Evolutionary conservation across 495 filamentous ascomycete species (phyloP).

Genomic region (Chaetomium cochliodes): DNA sequence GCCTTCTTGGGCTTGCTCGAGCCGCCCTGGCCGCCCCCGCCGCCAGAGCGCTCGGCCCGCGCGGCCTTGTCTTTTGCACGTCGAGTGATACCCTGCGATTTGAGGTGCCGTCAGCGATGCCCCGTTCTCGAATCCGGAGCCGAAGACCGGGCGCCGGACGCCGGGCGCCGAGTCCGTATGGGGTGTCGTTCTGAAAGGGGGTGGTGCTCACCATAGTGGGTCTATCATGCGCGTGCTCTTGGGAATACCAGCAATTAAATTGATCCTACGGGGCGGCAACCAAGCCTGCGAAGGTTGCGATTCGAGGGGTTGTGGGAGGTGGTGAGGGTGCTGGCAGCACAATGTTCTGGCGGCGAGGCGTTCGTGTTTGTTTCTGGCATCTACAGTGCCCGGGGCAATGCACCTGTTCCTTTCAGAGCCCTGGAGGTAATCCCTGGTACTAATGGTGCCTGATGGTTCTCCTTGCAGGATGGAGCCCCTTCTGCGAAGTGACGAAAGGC

Average conservation of each 20-base stretch:
- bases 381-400: not conserved
- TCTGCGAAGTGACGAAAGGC: slow-evolving; percentile 30
- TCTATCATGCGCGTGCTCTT: slow-evolving; percentile 25
- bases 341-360: not conserved
- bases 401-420: not conserved
- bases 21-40: slow-evolving; percentile 50
- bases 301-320: not conserved
- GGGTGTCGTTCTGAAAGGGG: not conserved
- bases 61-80: slow-evolving; percentile 62
- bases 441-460: slow-evolving; percentile 27
- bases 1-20: slow-evolving; percentile 84
- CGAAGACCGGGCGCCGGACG: not conserved
- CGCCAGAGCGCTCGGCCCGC: slow-evolving; percentile 55
- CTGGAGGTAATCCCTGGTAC: slow-evolving; percentile 14
- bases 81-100: slow-evolving; percentile 54
- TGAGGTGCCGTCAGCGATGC: slow-evolving; percentile 18
- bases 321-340: slow-evolving; percentile 2
- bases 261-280: not conserved
- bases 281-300: not conserved
- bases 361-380: slow-evolving; percentile 5
- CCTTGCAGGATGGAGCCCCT: slow-evolving; percentile 13
- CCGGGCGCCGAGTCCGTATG: not conserved
- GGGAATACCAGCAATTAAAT: slow-evolving; percentile 19
- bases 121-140: no score
- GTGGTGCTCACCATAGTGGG: slow-evolving; percentile 36